Evolutionary conservation across 2,329 filamentous ascomycete genomes (phyloP), one percentile per base, ranked within the genome.

Genomic region (Aspergillus fructus): DNA sequence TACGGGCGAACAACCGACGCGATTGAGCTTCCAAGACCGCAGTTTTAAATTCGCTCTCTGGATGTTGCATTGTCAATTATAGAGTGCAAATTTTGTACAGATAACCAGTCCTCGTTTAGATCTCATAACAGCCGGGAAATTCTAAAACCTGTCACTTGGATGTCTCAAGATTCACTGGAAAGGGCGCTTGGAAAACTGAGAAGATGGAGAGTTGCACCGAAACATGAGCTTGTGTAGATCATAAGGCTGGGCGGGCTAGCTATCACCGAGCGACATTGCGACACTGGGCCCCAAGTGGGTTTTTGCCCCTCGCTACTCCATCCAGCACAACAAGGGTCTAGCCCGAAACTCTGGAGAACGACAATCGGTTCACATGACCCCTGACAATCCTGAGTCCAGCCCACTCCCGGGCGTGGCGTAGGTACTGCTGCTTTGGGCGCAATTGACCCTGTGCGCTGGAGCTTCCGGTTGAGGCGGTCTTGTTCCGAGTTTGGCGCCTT

Each of bases 1-100:
- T 97, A 96, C 71, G 89, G 83, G 0, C 82, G 92, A 43, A 78
- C 83, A 0, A 86, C 83, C 0, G 86, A 93, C 61, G 88, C 78
- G 0, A 76, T 91, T 24, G 92, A 96, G 78, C 74, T 96, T 23
- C 84, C 82, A 19, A 61, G 71, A 39, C 70, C 69, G 2, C 58
- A 66, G 11, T 69, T 68, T 24, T 68, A 64, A 56, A 56, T 15
- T 19, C 23, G 19, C 5, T 12, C 2, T 48, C 1, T 47, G 27
- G 13, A 15, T 49, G 30, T 33, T 45, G 17, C n/a, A 30, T 19
- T 30, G 17, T 42, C 13, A 27, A 34, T 5, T 12, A 11, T 12
- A 17, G 17, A 15, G 21, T 34, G 27, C 46, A 23, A 5, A 50
- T 50, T 39, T 40, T 34, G 33, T 23, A 8, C 9, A n/a, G 21